Evolutionary conservation across 2,329 filamentous ascomycete genomes (phyloP).

Genomic region (Calonectria montana): DNA sequence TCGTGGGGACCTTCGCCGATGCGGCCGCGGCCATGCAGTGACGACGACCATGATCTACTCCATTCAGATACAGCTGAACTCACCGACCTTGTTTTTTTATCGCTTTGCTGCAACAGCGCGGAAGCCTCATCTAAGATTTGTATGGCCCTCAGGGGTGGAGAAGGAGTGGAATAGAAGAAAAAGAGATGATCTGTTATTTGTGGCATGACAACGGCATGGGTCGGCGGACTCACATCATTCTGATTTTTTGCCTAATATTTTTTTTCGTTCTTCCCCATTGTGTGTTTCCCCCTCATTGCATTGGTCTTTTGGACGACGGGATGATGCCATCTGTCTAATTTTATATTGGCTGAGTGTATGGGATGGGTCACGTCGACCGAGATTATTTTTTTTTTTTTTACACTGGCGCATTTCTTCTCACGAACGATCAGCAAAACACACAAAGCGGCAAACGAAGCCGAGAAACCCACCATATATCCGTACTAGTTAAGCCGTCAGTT

Average conservation of each 20-base stretch:
- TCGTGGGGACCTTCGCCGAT: conserved; percentile 71
- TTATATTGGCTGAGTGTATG: conserved; percentile 1
- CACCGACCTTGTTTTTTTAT: neutral
- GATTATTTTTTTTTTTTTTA: neutral
- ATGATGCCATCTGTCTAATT: conserved; percentile 6
- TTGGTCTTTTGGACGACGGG: neutral
- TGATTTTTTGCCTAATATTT: neutral
- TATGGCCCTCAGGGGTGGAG: conserved; percentile 2
- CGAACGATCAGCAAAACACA: conserved; percentile 8
- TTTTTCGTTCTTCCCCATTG: neutral
- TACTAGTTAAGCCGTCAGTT: conserved; percentile 8
- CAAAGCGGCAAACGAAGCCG: neutral
- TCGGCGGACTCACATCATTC: conserved; percentile 3
- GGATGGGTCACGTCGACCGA: conserved; percentile 14
- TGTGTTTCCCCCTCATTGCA: neutral
- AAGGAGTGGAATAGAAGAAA: conserved; percentile 3
- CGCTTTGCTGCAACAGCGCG: neutral
- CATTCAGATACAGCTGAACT: conserved; percentile 4
- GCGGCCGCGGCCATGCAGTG: conserved; percentile 64
- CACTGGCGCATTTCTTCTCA: conserved; percentile 10
- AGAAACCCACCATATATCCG: conserved; percentile 2
- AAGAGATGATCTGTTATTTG: conserved; percentile 4
- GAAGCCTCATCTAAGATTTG: neutral
- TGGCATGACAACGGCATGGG: neutral
- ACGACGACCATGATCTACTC: conserved; percentile 22